Percentiles rank a stretch among this genome's conserved stretches.
Conservation (phyloP, 768 basidiomycete genomes). For the Termitomyces sp. region DNA sequence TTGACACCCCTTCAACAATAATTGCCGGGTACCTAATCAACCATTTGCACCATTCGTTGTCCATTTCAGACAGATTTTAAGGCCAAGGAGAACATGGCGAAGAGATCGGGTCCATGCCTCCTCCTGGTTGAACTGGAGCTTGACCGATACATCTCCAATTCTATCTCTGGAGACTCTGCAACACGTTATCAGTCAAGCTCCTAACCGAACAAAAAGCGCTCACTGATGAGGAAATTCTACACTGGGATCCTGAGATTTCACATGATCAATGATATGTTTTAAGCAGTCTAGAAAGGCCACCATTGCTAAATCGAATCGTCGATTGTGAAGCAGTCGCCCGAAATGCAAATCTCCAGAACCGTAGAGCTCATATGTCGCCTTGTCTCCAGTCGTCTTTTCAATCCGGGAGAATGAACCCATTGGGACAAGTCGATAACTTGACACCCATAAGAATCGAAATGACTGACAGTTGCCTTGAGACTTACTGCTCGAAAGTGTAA, state of each 20-base stretch:
- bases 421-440: constrained; percentile 84
- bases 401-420: constrained; percentile 95
- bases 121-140: constrained; percentile 91
- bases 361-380: constrained; percentile 85
- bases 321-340: constrained; percentile 86
- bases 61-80: constrained; percentile 88
- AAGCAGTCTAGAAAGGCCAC: constrained; percentile 94
- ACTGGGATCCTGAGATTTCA: constrained; percentile 63
- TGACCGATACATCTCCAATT: constrained; percentile 93
- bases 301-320: constrained; percentile 95
- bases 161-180: constrained; percentile 85
- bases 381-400: constrained; percentile 77
- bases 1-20: no score
- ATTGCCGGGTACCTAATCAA: constrained; percentile 22
- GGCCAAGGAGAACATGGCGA: constrained; percentile 82
- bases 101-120: constrained; percentile 94
- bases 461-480: background rate
- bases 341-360: constrained; percentile 92
- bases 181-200: constrained; percentile 3
- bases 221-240: constrained; percentile 87
- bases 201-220: constrained; percentile 25
- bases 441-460: background rate
- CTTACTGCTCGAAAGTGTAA: constrained; percentile 81
- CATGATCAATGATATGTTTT: constrained; percentile 85
- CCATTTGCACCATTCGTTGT: constrained; percentile 73